A percentile compares a stretch with the other conserved stretches of the same genome.
phyloP scores from a whole-genome alignment of 106 monocot genomes.

The Dactylorhiza incarnata region DNA sequence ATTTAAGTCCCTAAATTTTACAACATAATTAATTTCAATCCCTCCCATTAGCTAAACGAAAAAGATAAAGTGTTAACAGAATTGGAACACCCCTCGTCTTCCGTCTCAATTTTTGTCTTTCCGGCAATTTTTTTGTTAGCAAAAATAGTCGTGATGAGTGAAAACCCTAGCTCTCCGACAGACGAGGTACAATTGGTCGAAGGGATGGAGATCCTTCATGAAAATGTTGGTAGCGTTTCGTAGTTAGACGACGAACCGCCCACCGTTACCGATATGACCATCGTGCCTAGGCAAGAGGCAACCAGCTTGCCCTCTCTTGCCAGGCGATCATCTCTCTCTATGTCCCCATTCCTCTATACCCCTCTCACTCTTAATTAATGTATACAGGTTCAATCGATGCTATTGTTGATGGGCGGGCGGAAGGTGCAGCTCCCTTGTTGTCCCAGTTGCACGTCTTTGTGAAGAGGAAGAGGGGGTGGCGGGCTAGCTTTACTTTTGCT shows the following conservation, averaged over 20 bases:
- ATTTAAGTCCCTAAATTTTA: too few relatives aligned
- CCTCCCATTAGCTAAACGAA: too few relatives aligned
- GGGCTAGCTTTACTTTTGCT: too few relatives aligned
- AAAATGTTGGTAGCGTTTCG: neutral
- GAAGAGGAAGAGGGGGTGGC: too few relatives aligned
- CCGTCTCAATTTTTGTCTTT: neutral
- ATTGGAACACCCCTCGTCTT: neutral
- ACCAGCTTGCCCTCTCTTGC: slow-evolving; percentile 72
- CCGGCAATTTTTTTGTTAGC: neutral
- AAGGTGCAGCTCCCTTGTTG: slow-evolving; percentile 23
- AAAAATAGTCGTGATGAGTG: neutral
- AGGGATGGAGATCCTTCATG: slow-evolving; percentile 1
- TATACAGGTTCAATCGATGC: slow-evolving; percentile 58
- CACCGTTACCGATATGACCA: neutral
- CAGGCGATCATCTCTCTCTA: too few relatives aligned
- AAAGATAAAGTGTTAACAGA: too few relatives aligned
- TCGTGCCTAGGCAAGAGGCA: slow-evolving; percentile 17
- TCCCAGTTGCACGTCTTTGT: too few relatives aligned
- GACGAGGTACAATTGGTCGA: neutral
- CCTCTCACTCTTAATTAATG: neutral
- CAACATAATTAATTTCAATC: too few relatives aligned
- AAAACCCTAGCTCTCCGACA: slow-evolving; percentile 4
- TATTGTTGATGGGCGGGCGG: slow-evolving; percentile 47
- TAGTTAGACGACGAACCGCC: neutral
- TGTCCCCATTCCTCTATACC: neutral